Percentiles rank a stretch among this genome's conserved stretches.
Evolutionary conservation across 129 eudicot species (phyloP).

Genomic region (Chrysanthemum seticuspe): DNA sequence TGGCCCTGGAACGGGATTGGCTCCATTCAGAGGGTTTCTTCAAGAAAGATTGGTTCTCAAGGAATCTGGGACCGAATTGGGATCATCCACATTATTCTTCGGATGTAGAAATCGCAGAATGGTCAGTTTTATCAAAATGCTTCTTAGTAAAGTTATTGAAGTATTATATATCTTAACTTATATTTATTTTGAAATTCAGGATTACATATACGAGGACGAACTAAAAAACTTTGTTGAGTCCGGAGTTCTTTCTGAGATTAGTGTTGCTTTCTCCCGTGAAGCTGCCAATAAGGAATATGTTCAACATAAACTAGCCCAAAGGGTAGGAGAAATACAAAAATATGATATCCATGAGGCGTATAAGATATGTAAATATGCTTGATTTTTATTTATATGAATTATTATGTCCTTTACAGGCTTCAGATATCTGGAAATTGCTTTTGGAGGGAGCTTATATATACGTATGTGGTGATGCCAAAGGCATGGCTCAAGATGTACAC

Average conservation of each 20-base stretch:
- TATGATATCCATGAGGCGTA: not conserved
- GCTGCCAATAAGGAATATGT: conserved; percentile 90
- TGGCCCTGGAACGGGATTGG: conserved; percentile 99
- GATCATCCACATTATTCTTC: conserved; percentile 70
- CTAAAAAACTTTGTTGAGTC: conserved; percentile 62
- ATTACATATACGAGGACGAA: conserved; percentile 80
- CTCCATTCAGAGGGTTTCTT: conserved; percentile 95
- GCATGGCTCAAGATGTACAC: conserved; percentile 99
- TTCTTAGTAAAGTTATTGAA: not conserved
- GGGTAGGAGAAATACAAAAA: conserved; percentile 33
- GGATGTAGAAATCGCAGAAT: conserved; percentile 92
- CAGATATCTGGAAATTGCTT: conserved; percentile 81
- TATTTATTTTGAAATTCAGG: conserved; percentile 38
- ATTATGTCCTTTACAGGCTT: conserved; percentile 49
- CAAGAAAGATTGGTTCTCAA: conserved; percentile 91
- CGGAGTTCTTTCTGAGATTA: conserved; percentile 85
- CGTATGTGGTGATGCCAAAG: conserved; percentile 99
- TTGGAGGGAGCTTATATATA: conserved; percentile 85
- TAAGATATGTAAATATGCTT: not conserved
- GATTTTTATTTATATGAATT: not conserved
- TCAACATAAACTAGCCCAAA: conserved; percentile 85
- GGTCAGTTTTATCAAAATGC: conserved; percentile 40
- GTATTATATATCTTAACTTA: not conserved
- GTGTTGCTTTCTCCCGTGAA: conserved; percentile 92
- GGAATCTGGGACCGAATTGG: conserved; percentile 88